A percentile compares a stretch with the other conserved stretches of the same genome.
These are phyloP conservation scores for Pythium sukuiense DNA, from an alignment of 352 stramenopile species.

Conservation along the genomic window DNA sequence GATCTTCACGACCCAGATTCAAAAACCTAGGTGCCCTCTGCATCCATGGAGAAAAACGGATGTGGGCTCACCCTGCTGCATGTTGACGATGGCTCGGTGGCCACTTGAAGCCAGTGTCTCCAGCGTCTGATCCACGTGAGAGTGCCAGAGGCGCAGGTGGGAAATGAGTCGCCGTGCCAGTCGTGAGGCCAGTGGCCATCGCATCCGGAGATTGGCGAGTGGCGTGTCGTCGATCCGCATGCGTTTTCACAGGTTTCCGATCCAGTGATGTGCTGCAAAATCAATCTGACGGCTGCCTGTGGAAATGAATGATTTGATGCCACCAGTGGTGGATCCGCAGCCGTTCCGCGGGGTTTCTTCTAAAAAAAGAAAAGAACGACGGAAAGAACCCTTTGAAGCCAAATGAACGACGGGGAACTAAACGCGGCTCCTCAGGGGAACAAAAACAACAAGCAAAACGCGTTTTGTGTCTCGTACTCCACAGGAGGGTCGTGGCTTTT, in stretches of 20 bases:
- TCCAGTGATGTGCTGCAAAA: not conserved
- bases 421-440: not conserved
- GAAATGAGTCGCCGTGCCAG: not conserved
- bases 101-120: conserved; percentile 3
- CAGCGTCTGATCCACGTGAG: not conserved
- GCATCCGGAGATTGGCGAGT: conserved; percentile 6
- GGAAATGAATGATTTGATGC: not conserved
- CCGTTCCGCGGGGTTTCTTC: conserved; percentile 18
- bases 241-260: not conserved
- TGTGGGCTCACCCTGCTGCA: not conserved
- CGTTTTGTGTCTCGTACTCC: not conserved
- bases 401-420: conserved; percentile 6
- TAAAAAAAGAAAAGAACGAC: conserved; percentile 34
- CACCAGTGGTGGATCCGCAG: not conserved
- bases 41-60: not conserved
- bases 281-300: not conserved
- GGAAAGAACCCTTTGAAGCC: not conserved
- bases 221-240: not conserved
- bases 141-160: not conserved
- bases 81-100: not conserved
- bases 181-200: not conserved
- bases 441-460: conserved; percentile 3
- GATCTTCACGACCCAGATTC: conserved; percentile 2
- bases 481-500: not conserved
- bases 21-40: not conserved